Base-by-base conservation (phyloP, 2,329 filamentous ascomycete species). In the Aspergillus quadrilineatus region DNA sequence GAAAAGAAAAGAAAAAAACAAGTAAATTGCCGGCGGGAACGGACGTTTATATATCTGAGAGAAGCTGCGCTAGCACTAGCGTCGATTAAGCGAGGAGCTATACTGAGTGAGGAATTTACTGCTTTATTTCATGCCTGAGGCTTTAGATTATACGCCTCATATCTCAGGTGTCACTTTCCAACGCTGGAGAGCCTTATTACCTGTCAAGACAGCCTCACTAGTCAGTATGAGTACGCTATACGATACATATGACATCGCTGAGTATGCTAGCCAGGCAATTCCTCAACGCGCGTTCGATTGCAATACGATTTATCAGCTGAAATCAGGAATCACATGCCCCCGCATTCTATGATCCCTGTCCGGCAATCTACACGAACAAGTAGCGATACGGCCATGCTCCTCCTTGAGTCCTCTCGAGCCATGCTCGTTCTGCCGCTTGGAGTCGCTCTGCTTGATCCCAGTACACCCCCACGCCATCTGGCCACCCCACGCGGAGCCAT, bases 1-100 rank as follows among this genome's bases (percentile, higher is more conserved):
- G 68, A 76, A 66, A 76, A 74, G 65, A 74, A 73, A 76, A 71
- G 69, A 73, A 73, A 80, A 71, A 72, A 75, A 80, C 82, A 82
- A 84, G 80, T 80, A 56, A 67, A 73, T 73, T 58, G 49, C 45
- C 5, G 50, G 50, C 12, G 62, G 65, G 58, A 34, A 30, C 3
- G 8, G 8, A 30, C 5, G 29, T 17, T 48, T 59, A 50, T 59
- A 61, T 61, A 59, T 3, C 29, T 29, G 43, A 6, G n/a, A 1
- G 29, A 36, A 28, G 29, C 28, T 15, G 39, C 39, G 12, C 41
- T 10, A 14, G 17, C n/a, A 32, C 45, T 60, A 58, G 58, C 50
- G 51, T 60, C 55, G 48, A 46, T 50, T 58, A 44, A 14, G 44
- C 51, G 48, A 53, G 30, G 28, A 2, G 28, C 51, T 57, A 55